These are phyloP conservation scores for Tubosaeta sp. DNA, from an alignment of 768 basidiomycete species.

Conservation along the genomic window DNA sequence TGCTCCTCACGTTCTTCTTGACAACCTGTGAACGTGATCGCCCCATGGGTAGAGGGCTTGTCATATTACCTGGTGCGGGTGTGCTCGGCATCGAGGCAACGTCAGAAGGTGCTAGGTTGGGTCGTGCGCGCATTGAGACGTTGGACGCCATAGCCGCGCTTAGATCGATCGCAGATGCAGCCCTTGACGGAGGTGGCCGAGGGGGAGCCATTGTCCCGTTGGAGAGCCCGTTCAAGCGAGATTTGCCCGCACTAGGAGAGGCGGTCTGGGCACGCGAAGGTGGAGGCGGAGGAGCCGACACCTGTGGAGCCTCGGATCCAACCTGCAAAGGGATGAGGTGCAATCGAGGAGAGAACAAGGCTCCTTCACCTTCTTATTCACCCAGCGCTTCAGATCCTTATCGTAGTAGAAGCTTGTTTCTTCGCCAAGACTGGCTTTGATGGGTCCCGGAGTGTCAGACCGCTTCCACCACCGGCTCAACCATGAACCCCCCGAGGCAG, in stretches of 20 bases:
- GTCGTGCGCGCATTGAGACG: slow-evolving; percentile 55
- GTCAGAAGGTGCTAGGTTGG: slow-evolving; percentile 56
- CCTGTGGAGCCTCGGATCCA: slow-evolving; percentile 49
- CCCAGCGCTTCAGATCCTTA: slow-evolving; percentile 92
- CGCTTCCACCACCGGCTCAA: slow-evolving; percentile 79
- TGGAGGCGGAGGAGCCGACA: slow-evolving; percentile 61
- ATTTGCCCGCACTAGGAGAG: slow-evolving; percentile 59
- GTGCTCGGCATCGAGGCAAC: slow-evolving; percentile 33
- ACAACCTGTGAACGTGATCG: slow-evolving; percentile 51
- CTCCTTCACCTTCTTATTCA: slow-evolving; percentile 78
- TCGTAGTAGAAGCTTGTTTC: slow-evolving; percentile 90
- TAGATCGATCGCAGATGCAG: slow-evolving; percentile 63
- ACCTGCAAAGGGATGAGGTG: slow-evolving; percentile 37
- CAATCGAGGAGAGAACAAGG: not conserved
- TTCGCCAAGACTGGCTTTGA: slow-evolving; percentile 92
- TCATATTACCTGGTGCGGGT: slow-evolving; percentile 19
- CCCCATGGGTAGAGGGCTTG: slow-evolving; percentile 38
- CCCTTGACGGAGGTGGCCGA: slow-evolving; percentile 35
- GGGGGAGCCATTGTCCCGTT: slow-evolving; percentile 12
- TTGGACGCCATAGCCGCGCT: slow-evolving; percentile 49
- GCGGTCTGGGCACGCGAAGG: slow-evolving; percentile 84
- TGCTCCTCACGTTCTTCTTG: slow-evolving; percentile 74
- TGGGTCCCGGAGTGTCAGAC: slow-evolving; percentile 60
- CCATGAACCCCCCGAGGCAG: slow-evolving; percentile 59
- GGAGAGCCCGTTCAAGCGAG: slow-evolving; percentile 31